Evolutionary conservation across 2,329 filamentous ascomycete genomes (phyloP).

Genomic region (Microsporum audouinii): DNA sequence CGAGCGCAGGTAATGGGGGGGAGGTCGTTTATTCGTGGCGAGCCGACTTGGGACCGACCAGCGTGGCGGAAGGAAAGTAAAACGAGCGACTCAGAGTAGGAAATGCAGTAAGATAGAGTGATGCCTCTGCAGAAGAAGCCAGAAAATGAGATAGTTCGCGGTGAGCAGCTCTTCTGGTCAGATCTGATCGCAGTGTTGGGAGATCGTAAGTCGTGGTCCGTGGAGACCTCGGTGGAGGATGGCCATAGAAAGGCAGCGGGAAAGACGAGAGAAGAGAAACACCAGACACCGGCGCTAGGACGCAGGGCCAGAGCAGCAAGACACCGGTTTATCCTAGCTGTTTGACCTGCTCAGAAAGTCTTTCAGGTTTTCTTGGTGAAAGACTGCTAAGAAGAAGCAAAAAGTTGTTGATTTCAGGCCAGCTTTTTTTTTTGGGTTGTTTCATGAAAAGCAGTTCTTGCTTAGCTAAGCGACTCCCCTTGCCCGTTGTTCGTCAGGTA

Average conservation of each 20-base stretch:
- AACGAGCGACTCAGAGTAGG: not conserved
- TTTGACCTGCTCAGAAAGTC: not conserved
- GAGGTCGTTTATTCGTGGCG: not conserved
- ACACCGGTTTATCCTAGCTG: not conserved
- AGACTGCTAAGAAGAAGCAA: not conserved
- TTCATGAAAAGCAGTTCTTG: not conserved
- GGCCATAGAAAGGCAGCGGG: constrained; percentile 2
- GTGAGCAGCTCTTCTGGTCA: not conserved
- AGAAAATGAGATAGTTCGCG: not conserved
- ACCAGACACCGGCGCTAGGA: not conserved
- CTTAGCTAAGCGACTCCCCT: not conserved
- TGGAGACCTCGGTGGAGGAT: constrained; percentile 2
- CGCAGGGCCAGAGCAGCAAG: not conserved
- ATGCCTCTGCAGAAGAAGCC: not conserved
- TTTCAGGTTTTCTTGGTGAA: not conserved
- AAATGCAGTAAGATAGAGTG: not conserved
- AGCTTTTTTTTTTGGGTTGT: constrained; percentile 2
- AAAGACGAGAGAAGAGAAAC: not conserved
- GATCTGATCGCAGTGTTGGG: not conserved
- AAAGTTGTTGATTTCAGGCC: constrained; percentile 1
- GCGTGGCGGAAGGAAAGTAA: not conserved
- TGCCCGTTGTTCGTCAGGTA: not conserved
- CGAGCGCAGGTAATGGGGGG: not conserved
- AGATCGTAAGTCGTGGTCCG: constrained; percentile 1
- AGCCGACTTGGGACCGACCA: not conserved